phyloP scores from a whole-genome alignment of 2,329 filamentous ascomycete species.

The Trichoderma breve region DNA sequence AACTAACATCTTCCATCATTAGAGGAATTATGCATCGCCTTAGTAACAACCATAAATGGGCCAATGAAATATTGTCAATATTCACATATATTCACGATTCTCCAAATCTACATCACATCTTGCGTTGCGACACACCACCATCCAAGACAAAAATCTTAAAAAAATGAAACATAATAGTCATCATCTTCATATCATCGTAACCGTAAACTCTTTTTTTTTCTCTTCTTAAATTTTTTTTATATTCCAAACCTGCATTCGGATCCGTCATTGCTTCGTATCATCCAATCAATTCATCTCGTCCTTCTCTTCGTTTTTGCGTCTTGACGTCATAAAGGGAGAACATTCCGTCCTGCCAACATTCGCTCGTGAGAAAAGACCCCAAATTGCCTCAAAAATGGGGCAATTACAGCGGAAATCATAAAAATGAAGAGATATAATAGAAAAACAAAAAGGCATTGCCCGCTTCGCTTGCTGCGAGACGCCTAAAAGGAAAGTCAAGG shows the following conservation, averaged over 20 bases:
- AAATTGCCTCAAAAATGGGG: background rate
- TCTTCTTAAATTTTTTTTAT: background rate
- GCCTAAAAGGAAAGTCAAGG: constrained; percentile 16
- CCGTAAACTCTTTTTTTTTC: constrained; percentile 18
- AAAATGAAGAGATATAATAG: background rate
- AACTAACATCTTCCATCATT: background rate
- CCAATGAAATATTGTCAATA: background rate
- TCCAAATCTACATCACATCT: background rate
- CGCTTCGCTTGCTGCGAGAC: constrained; percentile 15
- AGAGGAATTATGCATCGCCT: background rate
- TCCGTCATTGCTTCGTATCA: constrained; percentile 1
- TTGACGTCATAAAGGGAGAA: background rate
- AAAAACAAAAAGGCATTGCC: background rate
- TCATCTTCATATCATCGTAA: constrained; percentile 19
- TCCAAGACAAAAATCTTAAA: background rate
- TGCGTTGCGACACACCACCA: background rate
- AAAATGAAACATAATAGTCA: background rate
- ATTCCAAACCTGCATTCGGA: background rate
- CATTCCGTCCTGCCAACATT: background rate
- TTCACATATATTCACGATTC: background rate
- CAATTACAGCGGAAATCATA: background rate
- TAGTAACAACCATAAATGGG: background rate
- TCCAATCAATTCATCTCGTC: background rate
- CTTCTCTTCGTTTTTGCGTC: background rate
- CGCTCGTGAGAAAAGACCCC: background rate